A percentile compares a stretch with the other conserved stretches of the same genome.
Conservation (phyloP, 148 eudicot species). For the Polygonum aviculare region DNA sequence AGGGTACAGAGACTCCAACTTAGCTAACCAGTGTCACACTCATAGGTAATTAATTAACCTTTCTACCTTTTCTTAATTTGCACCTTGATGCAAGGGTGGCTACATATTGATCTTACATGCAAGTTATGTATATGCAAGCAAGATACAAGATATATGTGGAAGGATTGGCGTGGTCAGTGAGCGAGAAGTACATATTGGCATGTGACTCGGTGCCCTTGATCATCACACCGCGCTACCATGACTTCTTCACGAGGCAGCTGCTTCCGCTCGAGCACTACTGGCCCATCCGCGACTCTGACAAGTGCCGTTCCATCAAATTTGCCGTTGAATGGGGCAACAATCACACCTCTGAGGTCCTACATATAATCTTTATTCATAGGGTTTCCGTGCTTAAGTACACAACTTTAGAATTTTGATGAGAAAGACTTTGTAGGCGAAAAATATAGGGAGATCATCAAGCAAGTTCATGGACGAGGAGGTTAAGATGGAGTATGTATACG, state of each 20-base stretch:
- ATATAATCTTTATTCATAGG: too few relatives aligned
- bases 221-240: constrained; percentile 40
- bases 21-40: constrained; percentile 6
- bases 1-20: not conserved
- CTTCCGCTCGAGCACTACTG: constrained; percentile 48
- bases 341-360: constrained; percentile 30
- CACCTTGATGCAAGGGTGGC: not conserved
- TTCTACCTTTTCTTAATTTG: not conserved
- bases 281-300: constrained; percentile 34
- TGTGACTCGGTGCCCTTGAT: constrained; percentile 44
- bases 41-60: not conserved
- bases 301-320: constrained; percentile 39
- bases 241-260: constrained; percentile 51
- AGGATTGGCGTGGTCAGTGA: constrained; percentile 5
- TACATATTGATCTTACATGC: too few relatives aligned
- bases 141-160: constrained; percentile 3
- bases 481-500: constrained; percentile 33
- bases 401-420: too few relatives aligned
- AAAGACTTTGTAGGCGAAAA: constrained; percentile 23
- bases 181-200: constrained; percentile 25
- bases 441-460: constrained; percentile 26
- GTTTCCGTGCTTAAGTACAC: too few relatives aligned
- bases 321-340: constrained; percentile 55
- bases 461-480: constrained; percentile 34
- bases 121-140: not conserved